phyloP scores from a whole-genome alignment of 2,329 filamentous ascomycete species.

The Cylindrodendrum hubeiense region DNA sequence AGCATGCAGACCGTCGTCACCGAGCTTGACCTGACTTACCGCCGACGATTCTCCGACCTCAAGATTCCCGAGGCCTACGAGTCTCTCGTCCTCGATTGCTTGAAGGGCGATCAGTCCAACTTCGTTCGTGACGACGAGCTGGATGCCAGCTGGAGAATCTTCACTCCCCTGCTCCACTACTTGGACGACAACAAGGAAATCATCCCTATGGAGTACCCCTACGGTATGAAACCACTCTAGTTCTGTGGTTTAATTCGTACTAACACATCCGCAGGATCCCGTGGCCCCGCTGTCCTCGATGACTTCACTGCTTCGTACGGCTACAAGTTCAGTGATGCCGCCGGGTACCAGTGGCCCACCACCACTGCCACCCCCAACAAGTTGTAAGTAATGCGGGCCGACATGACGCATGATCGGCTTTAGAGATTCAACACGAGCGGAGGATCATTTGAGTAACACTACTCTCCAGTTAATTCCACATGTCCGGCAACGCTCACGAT shows the following conservation, averaged over 20 bases:
- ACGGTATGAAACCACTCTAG: conserved; percentile 71
- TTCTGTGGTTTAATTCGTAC: background rate
- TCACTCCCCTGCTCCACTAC: conserved; percentile 97
- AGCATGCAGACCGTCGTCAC: conserved; percentile 99
- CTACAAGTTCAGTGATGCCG: conserved; percentile 98
- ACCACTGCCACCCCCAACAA: conserved; percentile 80
- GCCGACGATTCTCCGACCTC: conserved; percentile 97
- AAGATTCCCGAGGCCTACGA: conserved; percentile 99
- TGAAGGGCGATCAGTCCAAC: conserved; percentile 99
- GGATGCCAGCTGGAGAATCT: conserved; percentile 98
- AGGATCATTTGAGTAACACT: conserved; percentile 33
- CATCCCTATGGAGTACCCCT: conserved; percentile 99
- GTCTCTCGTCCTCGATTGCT: conserved; percentile 93
- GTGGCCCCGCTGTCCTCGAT: conserved; percentile 94
- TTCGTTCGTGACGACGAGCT: conserved; percentile 98
- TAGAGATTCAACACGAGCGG: conserved; percentile 18
- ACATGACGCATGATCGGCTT: conserved; percentile 26
- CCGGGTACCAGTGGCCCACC: conserved; percentile 95
- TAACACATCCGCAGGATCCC: conserved; percentile 77
- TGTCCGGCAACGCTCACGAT: conserved; percentile 33
- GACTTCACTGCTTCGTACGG: conserved; percentile 98
- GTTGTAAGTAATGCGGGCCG: conserved; percentile 70
- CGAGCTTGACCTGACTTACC: conserved; percentile 97
- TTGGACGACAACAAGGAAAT: conserved; percentile 99
- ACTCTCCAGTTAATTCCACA: conserved; percentile 41